Evolutionary conservation across 1,139 yeast species (phyloP).

Genomic region (Geotrichum restrictum): DNA sequence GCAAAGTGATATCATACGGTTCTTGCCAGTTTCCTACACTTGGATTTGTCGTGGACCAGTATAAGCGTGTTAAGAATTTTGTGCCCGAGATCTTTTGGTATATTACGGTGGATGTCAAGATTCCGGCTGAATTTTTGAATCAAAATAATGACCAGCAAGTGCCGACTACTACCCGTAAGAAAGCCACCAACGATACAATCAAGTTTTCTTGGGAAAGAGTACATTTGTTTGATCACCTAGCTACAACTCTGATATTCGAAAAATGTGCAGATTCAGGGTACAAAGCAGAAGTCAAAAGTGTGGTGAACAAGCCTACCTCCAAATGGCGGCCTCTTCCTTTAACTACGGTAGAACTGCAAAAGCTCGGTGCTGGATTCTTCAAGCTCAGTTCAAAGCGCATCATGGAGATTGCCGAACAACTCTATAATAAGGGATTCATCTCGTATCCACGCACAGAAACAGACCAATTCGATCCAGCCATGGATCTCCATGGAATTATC

Average conservation of each 20-base stretch:
- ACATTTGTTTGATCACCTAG: constrained; percentile 67
- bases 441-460: constrained; percentile 99
- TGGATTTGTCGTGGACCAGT: constrained; percentile 95
- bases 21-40: constrained; percentile 96
- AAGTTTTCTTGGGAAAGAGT: constrained; percentile 64
- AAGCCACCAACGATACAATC: constrained; percentile 31
- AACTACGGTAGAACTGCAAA: constrained; percentile 93
- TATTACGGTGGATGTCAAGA: constrained; percentile 51
- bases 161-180: background rate
- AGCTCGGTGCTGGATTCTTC: constrained; percentile 70
- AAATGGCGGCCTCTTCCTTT: constrained; percentile 84
- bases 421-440: constrained; percentile 79
- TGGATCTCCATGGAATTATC: constrained; percentile 63
- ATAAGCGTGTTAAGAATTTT: constrained; percentile 67
- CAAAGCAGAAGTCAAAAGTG: constrained; percentile 49
- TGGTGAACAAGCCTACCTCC: constrained; percentile 61
- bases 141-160: background rate
- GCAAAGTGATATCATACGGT: constrained; percentile 65
- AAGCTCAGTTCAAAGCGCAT: constrained; percentile 79
- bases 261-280: constrained; percentile 49
- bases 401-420: constrained; percentile 70
- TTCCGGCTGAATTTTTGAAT: constrained; percentile 29
- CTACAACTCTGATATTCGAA: constrained; percentile 61
- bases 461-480: constrained; percentile 70
- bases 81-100: constrained; percentile 79